A percentile compares a stretch with the other conserved stretches of the same genome.
phyloP scores from a whole-genome alignment of 2,329 filamentous ascomycete species.

The Colletotrichum spinosum region DNA sequence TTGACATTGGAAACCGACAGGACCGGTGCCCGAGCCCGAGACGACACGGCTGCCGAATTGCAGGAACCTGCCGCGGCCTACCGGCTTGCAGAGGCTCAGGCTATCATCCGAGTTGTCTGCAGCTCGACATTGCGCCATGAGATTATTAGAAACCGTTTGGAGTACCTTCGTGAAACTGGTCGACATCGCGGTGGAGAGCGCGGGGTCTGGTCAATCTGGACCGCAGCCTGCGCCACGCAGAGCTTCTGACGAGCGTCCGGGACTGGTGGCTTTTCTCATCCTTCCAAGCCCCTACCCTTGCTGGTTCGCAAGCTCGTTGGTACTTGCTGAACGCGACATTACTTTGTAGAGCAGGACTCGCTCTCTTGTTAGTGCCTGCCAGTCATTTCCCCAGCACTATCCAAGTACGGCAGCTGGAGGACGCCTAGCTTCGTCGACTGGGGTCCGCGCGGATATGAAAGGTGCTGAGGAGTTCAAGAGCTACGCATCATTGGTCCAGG shows the following conservation, averaged over 20 bases:
- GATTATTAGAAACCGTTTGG: slow-evolving; percentile 19
- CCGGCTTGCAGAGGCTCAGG: slow-evolving; percentile 8
- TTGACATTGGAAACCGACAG: not conserved
- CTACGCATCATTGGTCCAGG: slow-evolving; percentile 1
- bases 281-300: slow-evolving; percentile 16
- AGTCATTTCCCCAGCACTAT: not conserved
- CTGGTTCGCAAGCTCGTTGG: slow-evolving; percentile 4
- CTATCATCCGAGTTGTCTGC: slow-evolving; percentile 18
- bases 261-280: slow-evolving; percentile 20
- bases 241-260: slow-evolving; percentile 14
- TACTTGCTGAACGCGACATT: not conserved
- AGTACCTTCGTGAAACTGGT: slow-evolving; percentile 12
- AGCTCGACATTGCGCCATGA: slow-evolving; percentile 12
- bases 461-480: not conserved
- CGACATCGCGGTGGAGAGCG: slow-evolving; percentile 23
- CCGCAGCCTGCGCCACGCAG: slow-evolving; percentile 27
- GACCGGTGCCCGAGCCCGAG: not conserved
- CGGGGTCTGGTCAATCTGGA: slow-evolving; percentile 28
- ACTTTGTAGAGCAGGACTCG: not conserved
- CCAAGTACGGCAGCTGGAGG: not conserved
- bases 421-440: slow-evolving; percentile 5
- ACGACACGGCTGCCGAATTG: slow-evolving; percentile 4
- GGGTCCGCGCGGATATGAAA: not conserved
- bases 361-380: not conserved
- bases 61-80: slow-evolving; percentile 9